Evolutionary conservation across 2,329 filamentous ascomycete species (phyloP).

Genomic region (Epichloe coenophiala): DNA sequence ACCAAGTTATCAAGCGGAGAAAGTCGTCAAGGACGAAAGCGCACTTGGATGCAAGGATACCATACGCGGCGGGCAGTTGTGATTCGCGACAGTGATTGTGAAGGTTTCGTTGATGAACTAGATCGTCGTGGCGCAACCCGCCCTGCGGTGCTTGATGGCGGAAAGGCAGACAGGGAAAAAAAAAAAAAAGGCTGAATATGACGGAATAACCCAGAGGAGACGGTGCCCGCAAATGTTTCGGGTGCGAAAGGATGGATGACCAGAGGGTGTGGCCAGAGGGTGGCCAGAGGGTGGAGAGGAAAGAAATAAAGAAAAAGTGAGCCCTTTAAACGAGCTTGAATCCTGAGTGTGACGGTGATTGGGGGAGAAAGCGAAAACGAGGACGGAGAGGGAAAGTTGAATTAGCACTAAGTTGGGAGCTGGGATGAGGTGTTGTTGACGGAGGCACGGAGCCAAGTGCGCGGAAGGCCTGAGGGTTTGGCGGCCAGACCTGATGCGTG

Average conservation of each 20-base stretch:
- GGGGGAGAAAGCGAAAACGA: no score
- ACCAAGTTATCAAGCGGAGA: slow-evolving; percentile 12
- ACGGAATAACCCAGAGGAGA: background rate
- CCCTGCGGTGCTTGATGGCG: slow-evolving; percentile 11
- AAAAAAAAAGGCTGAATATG: slow-evolving; percentile 3
- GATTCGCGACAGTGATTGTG: slow-evolving; percentile 4
- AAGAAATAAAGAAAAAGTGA: background rate
- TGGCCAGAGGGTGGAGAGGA: background rate
- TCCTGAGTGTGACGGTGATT: slow-evolving; percentile 1
- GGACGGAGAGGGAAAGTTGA: no score
- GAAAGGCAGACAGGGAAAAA: background rate
- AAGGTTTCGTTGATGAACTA: background rate
- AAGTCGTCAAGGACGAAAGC: slow-evolving; percentile 13
- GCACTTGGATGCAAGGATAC: slow-evolving; percentile 13
- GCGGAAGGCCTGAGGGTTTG: background rate
- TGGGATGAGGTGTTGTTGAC: no score
- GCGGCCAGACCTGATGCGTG: background rate
- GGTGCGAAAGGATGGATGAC: background rate
- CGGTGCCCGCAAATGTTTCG: background rate
- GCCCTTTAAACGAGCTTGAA: background rate
- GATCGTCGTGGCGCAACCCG: slow-evolving; percentile 8
- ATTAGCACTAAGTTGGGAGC: no score
- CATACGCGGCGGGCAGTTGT: slow-evolving; percentile 13
- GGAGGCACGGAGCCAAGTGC: background rate
- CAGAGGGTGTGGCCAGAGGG: background rate